These are phyloP conservation scores for Sporopachydermia cereana DNA, from an alignment of 1,139 yeast species.

Conservation along the genomic window DNA sequence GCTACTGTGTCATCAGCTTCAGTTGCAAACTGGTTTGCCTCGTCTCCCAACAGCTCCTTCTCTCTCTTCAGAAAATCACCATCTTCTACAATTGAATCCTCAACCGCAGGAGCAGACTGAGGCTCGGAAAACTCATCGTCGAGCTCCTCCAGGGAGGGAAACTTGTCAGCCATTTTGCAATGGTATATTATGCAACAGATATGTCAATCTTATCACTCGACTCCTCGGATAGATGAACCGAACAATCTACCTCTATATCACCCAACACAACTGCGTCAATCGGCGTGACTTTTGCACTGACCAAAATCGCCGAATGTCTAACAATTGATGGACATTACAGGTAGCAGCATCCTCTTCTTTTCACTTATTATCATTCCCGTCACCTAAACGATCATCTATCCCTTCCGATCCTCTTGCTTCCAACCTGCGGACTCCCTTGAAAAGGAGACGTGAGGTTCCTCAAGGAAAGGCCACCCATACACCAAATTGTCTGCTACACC, in stretches of 20 bases:
- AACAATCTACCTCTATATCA: background rate
- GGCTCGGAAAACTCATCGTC: conserved; percentile 25
- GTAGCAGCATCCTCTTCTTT: no score
- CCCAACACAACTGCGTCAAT: background rate
- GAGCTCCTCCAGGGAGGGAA: conserved; percentile 64
- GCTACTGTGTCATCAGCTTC: conserved; percentile 48
- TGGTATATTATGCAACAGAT: background rate
- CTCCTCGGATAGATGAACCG: no score
- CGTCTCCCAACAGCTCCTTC: conserved; percentile 71
- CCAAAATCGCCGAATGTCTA: no score
- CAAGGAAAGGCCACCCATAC: no score
- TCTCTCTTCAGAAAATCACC: conserved; percentile 76
- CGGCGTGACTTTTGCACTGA: background rate
- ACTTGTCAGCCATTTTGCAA: conserved; percentile 70
- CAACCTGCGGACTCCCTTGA: no score
- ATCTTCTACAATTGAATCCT: conserved; percentile 21
- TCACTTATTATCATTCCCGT: no score
- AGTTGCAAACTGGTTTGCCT: conserved; percentile 53
- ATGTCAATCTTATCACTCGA: background rate
- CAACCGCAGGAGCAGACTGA: conserved; percentile 15
- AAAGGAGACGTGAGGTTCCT: no score
- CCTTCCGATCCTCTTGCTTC: no score
- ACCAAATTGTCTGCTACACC: no score
- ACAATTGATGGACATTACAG: no score
- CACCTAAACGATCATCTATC: no score